phyloP scores from a whole-genome alignment of 441 rosid species.

The Isatis lusitanica region DNA sequence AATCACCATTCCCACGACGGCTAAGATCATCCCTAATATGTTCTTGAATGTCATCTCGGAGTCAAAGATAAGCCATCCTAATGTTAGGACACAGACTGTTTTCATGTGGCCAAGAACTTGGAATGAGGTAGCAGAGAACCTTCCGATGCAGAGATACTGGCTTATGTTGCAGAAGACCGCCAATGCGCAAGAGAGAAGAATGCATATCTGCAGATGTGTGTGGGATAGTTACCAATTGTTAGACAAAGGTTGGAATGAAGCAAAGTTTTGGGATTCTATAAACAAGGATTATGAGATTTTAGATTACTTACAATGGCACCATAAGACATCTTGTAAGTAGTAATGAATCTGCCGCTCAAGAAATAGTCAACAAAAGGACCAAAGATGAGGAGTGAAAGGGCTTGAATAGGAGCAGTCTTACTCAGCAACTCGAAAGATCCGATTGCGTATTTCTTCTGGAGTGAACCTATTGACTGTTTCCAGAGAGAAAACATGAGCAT shows the following conservation, averaged over 20 bases:
- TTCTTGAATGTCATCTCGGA: conserved; percentile 76
- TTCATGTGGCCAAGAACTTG: conserved; percentile 96
- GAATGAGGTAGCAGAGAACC: conserved; percentile 87
- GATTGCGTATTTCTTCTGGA: conserved; percentile 84
- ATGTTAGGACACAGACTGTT: conserved; percentile 74
- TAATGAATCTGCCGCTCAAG: conserved; percentile 63
- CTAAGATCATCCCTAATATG: conserved; percentile 75
- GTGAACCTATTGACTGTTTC: conserved; percentile 85
- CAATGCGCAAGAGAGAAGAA: conserved; percentile 68
- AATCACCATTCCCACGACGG: conserved; percentile 77
- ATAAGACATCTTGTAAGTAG: conserved; percentile 63
- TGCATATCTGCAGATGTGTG: conserved; percentile 53
- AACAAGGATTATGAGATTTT: background rate
- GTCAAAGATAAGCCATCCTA: conserved; percentile 86
- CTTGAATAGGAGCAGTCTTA: conserved; percentile 97
- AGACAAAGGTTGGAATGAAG: conserved; percentile 3
- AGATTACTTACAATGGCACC: conserved; percentile 67
- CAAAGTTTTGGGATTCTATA: background rate
- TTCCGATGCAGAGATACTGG: conserved; percentile 91
- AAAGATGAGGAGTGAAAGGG: conserved; percentile 73
- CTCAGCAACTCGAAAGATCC: conserved; percentile 95
- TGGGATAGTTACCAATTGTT: conserved; percentile 14
- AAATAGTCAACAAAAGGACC: conserved; percentile 85
- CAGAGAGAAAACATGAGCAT: background rate
- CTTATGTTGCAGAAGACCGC: conserved; percentile 94